A percentile compares a stretch with the other conserved stretches of the same genome.
These are phyloP conservation scores for Umbelopsis sp. DNA, from an alignment of 371 early-diverging fungal genomes.

Conservation along the genomic window DNA sequence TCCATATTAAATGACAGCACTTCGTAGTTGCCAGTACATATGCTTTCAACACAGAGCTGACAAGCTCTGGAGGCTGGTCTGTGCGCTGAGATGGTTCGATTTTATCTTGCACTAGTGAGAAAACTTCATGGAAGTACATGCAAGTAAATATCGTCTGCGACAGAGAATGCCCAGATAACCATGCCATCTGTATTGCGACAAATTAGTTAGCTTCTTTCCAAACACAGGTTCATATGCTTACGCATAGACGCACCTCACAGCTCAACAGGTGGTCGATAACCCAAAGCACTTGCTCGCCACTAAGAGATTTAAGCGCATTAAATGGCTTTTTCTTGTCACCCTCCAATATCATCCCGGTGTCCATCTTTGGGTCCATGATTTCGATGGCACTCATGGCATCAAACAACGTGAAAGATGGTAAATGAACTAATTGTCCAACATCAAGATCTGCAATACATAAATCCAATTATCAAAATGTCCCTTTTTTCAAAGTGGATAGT, in stretches of 20 bases:
- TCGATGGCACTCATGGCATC: slow-evolving; percentile 84
- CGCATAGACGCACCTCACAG: slow-evolving; percentile 50
- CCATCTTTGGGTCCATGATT: slow-evolving; percentile 88
- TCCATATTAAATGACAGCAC: slow-evolving; percentile 61
- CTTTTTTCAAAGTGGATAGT: background rate
- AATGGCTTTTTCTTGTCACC: slow-evolving; percentile 40
- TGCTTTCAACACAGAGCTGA: slow-evolving; percentile 49
- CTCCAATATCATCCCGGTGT: slow-evolving; percentile 68
- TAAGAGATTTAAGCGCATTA: slow-evolving; percentile 42
- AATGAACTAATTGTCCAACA: slow-evolving; percentile 65
- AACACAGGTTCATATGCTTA: no score
- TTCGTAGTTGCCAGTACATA: slow-evolving; percentile 59
- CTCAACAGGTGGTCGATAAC: slow-evolving; percentile 69
- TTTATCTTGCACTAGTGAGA: slow-evolving; percentile 37
- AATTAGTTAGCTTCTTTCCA: background rate
- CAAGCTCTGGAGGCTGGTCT: slow-evolving; percentile 32
- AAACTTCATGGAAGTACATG: slow-evolving; percentile 62
- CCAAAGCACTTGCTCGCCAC: slow-evolving; percentile 58
- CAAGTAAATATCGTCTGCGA: slow-evolving; percentile 77
- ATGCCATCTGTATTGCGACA: slow-evolving; percentile 56
- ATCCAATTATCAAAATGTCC: background rate
- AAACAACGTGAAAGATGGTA: slow-evolving; percentile 65
- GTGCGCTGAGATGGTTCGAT: slow-evolving; percentile 6
- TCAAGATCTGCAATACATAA: slow-evolving; percentile 52
- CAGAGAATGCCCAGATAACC: slow-evolving; percentile 75